Conservation (phyloP, 768 basidiomycete genomes). For the Macrolepiota albuminosa region DNA sequence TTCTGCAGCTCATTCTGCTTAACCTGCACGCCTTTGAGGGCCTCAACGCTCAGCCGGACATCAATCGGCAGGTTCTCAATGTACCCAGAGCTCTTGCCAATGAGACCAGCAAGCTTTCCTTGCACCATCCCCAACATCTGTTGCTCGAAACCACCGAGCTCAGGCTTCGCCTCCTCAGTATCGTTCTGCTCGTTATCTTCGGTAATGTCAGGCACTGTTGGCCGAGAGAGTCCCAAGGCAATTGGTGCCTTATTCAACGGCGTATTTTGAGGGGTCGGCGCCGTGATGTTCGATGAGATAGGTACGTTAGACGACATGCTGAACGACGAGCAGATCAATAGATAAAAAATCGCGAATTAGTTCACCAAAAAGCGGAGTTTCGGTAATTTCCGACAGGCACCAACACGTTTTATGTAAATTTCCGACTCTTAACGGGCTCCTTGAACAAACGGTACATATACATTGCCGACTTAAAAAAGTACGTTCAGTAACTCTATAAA, state of each 20-base stretch:
- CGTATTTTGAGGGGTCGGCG: constrained; percentile 95
- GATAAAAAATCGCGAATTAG: constrained; percentile 16
- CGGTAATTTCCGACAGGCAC: constrained; percentile 10
- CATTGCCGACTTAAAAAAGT: not conserved
- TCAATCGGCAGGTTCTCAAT: constrained; percentile 82
- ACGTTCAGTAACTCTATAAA: not conserved
- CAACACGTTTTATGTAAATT: not conserved
- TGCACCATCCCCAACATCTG: constrained; percentile 87
- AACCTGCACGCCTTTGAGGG: constrained; percentile 89
- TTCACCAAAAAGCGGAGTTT: constrained; percentile 15
- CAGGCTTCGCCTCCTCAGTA: constrained; percentile 36
- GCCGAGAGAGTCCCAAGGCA: constrained; percentile 72
- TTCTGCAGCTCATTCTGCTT: constrained; percentile 89
- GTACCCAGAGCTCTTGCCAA: constrained; percentile 93
- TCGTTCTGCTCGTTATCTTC: constrained; percentile 76
- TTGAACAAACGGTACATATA: not conserved
- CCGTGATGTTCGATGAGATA: constrained; percentile 62
- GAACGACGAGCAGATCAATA: constrained; percentile 9
- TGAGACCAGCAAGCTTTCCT: constrained; percentile 74
- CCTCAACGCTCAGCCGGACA: constrained; percentile 83
- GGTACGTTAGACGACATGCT: constrained; percentile 67
- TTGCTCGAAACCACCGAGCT: constrained; percentile 42
- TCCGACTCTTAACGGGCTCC: not conserved
- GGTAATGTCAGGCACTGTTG: constrained; percentile 82
- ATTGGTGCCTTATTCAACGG: constrained; percentile 82